phyloP scores from a whole-genome alignment of 2,329 filamentous ascomycete species.

The Colletotrichum gloeosporioides region DNA sequence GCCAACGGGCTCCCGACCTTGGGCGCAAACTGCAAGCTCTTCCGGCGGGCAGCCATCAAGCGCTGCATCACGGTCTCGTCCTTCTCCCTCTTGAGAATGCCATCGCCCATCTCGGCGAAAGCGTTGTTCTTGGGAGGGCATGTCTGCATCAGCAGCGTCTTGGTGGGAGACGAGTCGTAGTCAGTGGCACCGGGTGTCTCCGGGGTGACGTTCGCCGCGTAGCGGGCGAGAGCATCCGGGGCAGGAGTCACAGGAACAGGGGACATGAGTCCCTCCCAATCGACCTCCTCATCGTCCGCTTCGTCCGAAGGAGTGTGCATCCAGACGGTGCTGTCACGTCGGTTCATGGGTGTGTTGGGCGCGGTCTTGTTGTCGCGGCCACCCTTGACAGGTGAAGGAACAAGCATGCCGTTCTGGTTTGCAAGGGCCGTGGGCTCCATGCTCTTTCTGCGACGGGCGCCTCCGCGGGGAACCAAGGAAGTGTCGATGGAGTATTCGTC shows the following conservation, averaged over 20 bases:
- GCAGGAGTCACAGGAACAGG: conserved; percentile 65
- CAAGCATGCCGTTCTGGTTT: conserved; percentile 70
- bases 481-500: conserved; percentile 72
- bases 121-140: conserved; percentile 57
- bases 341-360: conserved; percentile 54
- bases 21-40: conserved; percentile 80
- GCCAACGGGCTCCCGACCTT: conserved; percentile 76
- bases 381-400: conserved; percentile 45
- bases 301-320: conserved; percentile 57
- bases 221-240: conserved; percentile 58
- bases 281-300: conserved; percentile 41
- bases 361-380: conserved; percentile 36
- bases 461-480: conserved; percentile 70
- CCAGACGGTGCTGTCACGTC: conserved; percentile 61
- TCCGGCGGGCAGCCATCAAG: conserved; percentile 74
- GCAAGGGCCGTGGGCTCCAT: conserved; percentile 78
- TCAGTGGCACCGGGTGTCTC: conserved; percentile 46
- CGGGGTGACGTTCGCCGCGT: conserved; percentile 53
- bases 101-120: conserved; percentile 45
- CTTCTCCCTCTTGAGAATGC: conserved; percentile 54
- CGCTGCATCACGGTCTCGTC: conserved; percentile 64
- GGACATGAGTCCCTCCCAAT: conserved; percentile 52
- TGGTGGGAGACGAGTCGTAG: conserved; percentile 38
- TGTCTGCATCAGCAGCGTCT: conserved; percentile 53
- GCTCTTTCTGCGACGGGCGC: conserved; percentile 75